Evolutionary conservation across 2,329 filamentous ascomycete species (phyloP), one percentile per base, ranked within the genome.

Genomic region (Uncinocarpus reesii): DNA sequence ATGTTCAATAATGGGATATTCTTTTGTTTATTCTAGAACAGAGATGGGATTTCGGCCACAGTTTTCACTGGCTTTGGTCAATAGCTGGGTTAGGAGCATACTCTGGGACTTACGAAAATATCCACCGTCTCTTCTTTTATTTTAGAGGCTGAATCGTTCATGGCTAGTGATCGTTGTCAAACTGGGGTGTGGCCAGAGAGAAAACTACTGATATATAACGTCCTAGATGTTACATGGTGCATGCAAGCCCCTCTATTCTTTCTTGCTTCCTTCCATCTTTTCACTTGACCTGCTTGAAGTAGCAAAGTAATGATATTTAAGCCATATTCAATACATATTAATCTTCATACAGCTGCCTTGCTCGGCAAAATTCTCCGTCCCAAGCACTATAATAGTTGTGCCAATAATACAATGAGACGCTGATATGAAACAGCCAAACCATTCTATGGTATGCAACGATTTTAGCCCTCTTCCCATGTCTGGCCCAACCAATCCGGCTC

Each of bases 401-500:
- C n/a, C n/a, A n/a, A n/a, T n/a, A n/a, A n/a, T n/a, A n/a, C n/a
- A n/a, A n/a, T n/a, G n/a, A n/a, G n/a, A n/a, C n/a, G n/a, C n/a
- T n/a, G n/a, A n/a, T n/a, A n/a, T n/a, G n/a, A n/a, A n/a, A n/a
- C n/a, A n/a, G n/a, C 10, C 13, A 18, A 36, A 42, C 1, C 4
- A 7, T 29, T n/a, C 7, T 15, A 5, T 2, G 8, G 11, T 4
- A 3, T 8, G n/a, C 8, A 4, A n/a, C 37, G n/a, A n/a, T n/a
- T 24, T n/a, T 21, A 46, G 28, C 23, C 43, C 5, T 31, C 43
- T n/a, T 50, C 53, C 71, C 72, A 76, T 1, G 59, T 58, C 31
- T 62, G 55, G 1, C 70, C 74, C 52, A 67, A 70, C 69, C 78
- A 78, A 66, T 90, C 86, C 10, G 75, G 77, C 58, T 81, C 75